Percentiles rank a stretch among this genome's conserved stretches.
These are phyloP conservation scores for Ophiocordyceps camponoti-rufipedis DNA, from an alignment of 2,329 filamentous ascomycete genomes.

Conservation along the genomic window DNA sequence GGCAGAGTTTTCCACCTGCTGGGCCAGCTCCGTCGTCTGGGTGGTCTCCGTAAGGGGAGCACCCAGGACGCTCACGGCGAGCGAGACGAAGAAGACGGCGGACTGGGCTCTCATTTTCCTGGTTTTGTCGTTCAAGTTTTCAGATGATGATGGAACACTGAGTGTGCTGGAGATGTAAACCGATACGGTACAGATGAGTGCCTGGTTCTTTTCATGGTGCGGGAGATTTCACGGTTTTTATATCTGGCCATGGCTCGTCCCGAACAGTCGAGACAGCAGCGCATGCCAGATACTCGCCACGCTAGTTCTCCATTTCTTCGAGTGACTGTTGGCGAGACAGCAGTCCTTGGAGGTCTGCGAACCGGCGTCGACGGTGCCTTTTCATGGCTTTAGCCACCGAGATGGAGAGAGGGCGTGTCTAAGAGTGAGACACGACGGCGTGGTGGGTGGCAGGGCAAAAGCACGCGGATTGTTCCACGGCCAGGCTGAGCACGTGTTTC, in stretches of 20 bases:
- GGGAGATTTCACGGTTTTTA: background rate
- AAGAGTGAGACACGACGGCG: too few relatives aligned
- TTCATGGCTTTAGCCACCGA: background rate
- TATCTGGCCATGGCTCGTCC: background rate
- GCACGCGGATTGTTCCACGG: too few relatives aligned
- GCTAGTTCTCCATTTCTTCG: background rate
- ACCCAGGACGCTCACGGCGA: background rate
- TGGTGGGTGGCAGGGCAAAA: too few relatives aligned
- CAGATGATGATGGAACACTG: background rate
- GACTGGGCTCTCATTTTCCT: background rate
- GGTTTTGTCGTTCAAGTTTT: background rate
- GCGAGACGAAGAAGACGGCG: background rate
- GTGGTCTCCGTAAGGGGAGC: background rate
- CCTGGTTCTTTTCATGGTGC: background rate
- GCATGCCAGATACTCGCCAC: background rate
- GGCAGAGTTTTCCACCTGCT: background rate
- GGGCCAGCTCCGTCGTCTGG: background rate
- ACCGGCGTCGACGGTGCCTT: background rate
- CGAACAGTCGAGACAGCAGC: background rate
- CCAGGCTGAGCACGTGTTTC: too few relatives aligned
- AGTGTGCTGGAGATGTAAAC: background rate
- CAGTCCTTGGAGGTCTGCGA: background rate
- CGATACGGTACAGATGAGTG: background rate
- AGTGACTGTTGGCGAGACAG: background rate
- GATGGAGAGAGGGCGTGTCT: background rate